phyloP scores from a whole-genome alignment of 768 basidiomycete species.

The Podaxis sp. region DNA sequence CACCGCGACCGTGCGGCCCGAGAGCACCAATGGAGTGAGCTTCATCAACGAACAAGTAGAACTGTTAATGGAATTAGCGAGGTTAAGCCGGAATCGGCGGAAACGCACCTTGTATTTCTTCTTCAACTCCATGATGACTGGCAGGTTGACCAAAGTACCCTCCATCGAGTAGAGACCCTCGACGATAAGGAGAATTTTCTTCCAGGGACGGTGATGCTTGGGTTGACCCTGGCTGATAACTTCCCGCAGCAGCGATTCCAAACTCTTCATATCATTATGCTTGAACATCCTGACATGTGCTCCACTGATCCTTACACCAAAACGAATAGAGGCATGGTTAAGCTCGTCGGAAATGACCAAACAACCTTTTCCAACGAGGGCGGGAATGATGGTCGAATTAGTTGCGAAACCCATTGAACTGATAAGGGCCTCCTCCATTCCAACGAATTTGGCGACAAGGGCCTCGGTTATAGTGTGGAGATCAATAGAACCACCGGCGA shows the following conservation, averaged over 20 bases:
- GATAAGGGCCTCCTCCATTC: conserved; percentile 87
- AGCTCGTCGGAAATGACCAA: conserved; percentile 96
- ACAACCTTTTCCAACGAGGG: conserved; percentile 86
- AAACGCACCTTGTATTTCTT: conserved; percentile 85
- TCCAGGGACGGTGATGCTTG: conserved; percentile 98
- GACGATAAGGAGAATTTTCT: conserved; percentile 93
- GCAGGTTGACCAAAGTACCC: conserved; percentile 89
- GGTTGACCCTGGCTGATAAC: conserved; percentile 97
- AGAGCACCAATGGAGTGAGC: conserved; percentile 97
- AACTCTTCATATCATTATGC: conserved; percentile 88
- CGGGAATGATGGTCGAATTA: conserved; percentile 91
- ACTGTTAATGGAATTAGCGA: conserved; percentile 48
- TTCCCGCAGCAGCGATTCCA: conserved; percentile 83
- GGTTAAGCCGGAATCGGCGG: neutral
- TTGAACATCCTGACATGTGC: conserved; percentile 93
- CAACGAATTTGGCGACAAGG: conserved; percentile 87
- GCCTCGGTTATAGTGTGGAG: conserved; percentile 80
- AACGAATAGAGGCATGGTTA: conserved; percentile 94
- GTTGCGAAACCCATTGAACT: conserved; percentile 97
- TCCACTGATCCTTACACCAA: conserved; percentile 86
- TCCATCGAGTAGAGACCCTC: conserved; percentile 99
- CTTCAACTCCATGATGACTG: conserved; percentile 82
- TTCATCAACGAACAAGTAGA: conserved; percentile 95
- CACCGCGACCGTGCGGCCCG: conserved; percentile 92
- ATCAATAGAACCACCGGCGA: conserved; percentile 86